These are phyloP conservation scores for Oryza coarctata DNA, from an alignment of 176 grass and related monocot genomes.

Conservation along the genomic window DNA sequence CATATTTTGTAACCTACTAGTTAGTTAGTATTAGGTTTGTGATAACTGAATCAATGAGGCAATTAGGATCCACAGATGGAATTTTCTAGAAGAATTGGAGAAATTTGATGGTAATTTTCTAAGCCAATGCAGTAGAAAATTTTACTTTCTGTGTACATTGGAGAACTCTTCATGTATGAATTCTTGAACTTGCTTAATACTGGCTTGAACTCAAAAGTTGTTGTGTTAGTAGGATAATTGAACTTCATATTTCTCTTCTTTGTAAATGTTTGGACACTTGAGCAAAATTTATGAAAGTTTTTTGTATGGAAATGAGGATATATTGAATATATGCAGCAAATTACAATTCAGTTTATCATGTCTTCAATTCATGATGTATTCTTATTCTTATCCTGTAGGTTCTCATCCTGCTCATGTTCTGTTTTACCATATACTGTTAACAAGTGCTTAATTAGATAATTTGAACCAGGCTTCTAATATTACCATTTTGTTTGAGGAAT, in stretches of 20 bases:
- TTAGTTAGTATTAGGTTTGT: background rate
- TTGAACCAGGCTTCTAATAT: background rate
- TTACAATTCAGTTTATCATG: background rate
- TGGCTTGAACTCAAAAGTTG: background rate
- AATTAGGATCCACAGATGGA: background rate
- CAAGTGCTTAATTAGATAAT: background rate
- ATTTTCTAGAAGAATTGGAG: background rate
- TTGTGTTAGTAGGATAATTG: background rate
- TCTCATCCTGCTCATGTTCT: background rate
- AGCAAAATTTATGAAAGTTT: background rate
- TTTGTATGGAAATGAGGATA: background rate
- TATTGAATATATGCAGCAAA: constrained; percentile 1
- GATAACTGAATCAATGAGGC: background rate
- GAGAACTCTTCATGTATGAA: background rate
- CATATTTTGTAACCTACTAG: background rate
- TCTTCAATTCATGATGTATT: background rate
- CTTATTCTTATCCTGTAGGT: background rate
- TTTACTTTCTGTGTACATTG: background rate
- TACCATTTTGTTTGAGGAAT: background rate
- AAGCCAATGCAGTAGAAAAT: background rate
- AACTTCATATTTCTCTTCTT: background rate
- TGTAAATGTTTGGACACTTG: background rate
- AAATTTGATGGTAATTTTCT: background rate
- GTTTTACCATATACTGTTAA: background rate
- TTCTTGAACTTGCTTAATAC: background rate